Evolutionary conservation across 768 basidiomycete genomes (phyloP).

Genomic region (Cystobasidium tubakii): DNA sequence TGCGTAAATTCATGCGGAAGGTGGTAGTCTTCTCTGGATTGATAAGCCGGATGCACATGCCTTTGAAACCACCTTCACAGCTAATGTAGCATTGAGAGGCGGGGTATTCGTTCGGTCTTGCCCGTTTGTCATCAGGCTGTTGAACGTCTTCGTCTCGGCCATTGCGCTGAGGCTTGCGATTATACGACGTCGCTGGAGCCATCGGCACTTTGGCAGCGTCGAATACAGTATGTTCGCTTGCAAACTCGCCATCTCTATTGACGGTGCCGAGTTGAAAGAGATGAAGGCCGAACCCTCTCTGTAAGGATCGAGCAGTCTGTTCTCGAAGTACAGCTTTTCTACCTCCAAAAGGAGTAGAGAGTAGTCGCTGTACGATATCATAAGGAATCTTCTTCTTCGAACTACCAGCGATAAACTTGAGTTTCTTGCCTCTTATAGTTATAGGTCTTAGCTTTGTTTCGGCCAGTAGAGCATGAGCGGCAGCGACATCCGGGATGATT

Average conservation of each 20-base stretch:
- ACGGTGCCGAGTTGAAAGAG: not conserved
- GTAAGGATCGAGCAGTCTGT: not conserved
- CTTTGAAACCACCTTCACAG: not conserved
- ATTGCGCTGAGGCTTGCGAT: not conserved
- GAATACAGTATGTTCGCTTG: not conserved
- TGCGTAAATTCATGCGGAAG: slow-evolving; percentile 1
- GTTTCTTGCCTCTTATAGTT: not conserved
- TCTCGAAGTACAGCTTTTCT: not conserved
- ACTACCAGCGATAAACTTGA: not conserved
- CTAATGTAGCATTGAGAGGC: not conserved
- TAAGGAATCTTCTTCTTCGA: not conserved
- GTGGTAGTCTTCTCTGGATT: not conserved
- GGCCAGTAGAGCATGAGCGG: not conserved
- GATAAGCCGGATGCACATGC: not conserved
- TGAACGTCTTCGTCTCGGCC: not conserved
- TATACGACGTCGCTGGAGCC: not conserved
- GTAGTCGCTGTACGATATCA: not conserved
- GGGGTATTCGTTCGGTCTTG: not conserved
- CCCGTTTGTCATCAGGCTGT: not conserved
- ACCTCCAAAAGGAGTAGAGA: not conserved
- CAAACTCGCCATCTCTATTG: slow-evolving; percentile 6
- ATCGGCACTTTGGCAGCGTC: not conserved
- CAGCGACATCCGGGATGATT: not conserved
- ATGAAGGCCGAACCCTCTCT: not conserved
- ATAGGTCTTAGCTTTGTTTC: not conserved